Base-by-base conservation (phyloP, 305 asterid genomes). In the Solanum chacoense region DNA sequence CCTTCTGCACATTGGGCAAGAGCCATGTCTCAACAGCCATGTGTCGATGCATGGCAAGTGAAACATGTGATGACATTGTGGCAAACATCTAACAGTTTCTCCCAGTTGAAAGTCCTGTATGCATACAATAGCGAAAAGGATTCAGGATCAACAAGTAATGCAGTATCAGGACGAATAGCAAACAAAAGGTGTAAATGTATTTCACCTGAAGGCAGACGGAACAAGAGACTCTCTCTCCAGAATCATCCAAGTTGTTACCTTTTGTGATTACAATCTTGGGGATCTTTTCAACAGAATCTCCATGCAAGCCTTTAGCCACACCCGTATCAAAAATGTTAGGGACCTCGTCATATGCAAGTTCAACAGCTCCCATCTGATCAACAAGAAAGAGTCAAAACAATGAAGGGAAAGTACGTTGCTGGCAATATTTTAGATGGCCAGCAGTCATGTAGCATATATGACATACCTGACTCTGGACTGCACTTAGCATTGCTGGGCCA, bases 401-500 rank as follows among this genome's bases (percentile, higher is more conserved):
- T 14, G 26, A 42, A 42, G 85, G 85, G 69, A 32, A 59, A 87
- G 36, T 28, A 84, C 37, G 24, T 38, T 13, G 34, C 37, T 26
- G 36, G 37, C 38, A 24, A 13, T 5, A 75, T 40, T 40, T 78
- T 13, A 40, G 72, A 50, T 18, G n/a, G 67, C 14, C 38, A 36
- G 85, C 85, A 40, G 63, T 13, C 20, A 55, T 20, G 85, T 20
- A 32, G 87, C 85, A 40, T 79, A 79, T 34, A 75, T 18, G 81
- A 31, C 22, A 8, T 92, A 95, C 99, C 98, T 97, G 99, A 90
- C 98, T 97, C 89, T 97, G 99, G 85, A 97, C 99, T 67, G 99
- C 98, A 90, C 99, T 97, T 65, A 97, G 94, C 98, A 96, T 97
- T n/a, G 99, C 98, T 3, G 99, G 99, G 87, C 99, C 99, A 35